phyloP scores from a whole-genome alignment of 139 green algal genomes.

The Dunaliella primolecta region DNA sequence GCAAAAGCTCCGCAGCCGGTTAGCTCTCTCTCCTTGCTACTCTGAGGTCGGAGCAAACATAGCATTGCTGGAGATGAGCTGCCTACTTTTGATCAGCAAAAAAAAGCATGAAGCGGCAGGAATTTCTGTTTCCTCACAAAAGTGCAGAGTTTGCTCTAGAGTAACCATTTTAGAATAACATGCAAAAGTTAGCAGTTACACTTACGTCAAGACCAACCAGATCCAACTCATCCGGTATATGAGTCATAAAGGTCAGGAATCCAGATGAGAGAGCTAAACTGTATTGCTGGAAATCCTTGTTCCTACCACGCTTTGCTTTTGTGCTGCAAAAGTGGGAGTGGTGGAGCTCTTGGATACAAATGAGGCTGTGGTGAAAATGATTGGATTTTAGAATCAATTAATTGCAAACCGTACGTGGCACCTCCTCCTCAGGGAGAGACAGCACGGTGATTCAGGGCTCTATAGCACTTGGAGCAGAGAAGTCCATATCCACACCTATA shows the following conservation, averaged over 20 bases:
- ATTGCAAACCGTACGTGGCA: too few relatives aligned
- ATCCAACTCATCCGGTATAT: not conserved
- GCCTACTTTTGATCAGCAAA: not conserved
- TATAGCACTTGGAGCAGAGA: not conserved
- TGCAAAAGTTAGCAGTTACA: too few relatives aligned
- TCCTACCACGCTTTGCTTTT: not conserved
- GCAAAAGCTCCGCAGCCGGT: too few relatives aligned
- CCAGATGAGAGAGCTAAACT: not conserved
- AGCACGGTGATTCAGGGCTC: not conserved
- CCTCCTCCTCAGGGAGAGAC: not conserved
- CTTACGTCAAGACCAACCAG: too few relatives aligned
- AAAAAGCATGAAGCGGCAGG: not conserved
- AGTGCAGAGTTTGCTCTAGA: too few relatives aligned
- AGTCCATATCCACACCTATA: constrained; percentile 10
- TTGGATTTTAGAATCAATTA: not conserved
- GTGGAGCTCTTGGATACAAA: too few relatives aligned
- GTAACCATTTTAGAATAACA: too few relatives aligned
- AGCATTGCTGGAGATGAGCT: not conserved
- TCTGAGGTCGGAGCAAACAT: too few relatives aligned
- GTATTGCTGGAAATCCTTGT: not conserved
- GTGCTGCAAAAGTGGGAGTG: not conserved
- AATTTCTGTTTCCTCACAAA: not conserved
- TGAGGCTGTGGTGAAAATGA: too few relatives aligned
- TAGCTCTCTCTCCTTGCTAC: too few relatives aligned
- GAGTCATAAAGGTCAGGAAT: not conserved